A percentile compares a stretch with the other conserved stretches of the same genome.
Evolutionary conservation across 805 yeast species (phyloP).

Genomic region (Cyberlindnera bimundalis): DNA sequence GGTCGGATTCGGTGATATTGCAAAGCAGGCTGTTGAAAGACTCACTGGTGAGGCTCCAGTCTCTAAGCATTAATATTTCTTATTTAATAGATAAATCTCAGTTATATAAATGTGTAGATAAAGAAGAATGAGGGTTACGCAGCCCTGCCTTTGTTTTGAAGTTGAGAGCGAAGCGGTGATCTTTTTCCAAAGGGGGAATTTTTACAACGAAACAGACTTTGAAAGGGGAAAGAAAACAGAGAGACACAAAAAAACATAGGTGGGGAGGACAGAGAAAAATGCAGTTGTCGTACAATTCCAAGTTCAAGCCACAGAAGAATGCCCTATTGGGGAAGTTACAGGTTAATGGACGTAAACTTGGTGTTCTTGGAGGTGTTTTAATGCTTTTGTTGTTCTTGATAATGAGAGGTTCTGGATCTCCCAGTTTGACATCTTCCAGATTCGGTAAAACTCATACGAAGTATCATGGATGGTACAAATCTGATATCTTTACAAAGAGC

Average conservation of each 20-base stretch:
- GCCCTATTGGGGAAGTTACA: slow-evolving; percentile 9
- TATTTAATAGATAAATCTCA: too few species aligned
- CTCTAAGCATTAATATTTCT: slow-evolving; percentile 13
- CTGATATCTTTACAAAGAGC: slow-evolving; percentile 47
- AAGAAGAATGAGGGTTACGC: background rate
- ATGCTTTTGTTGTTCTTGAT: slow-evolving; percentile 10
- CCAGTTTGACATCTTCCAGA: slow-evolving; percentile 7
- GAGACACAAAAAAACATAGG: too few species aligned
- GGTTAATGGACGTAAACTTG: slow-evolving; percentile 17
- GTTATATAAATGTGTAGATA: too few species aligned
- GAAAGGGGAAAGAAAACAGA: too few species aligned
- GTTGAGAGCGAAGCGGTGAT: too few species aligned
- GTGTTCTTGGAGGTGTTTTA: slow-evolving; percentile 4
- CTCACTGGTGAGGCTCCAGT: slow-evolving; percentile 58
- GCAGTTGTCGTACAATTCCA: slow-evolving; percentile 28
- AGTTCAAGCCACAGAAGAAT: slow-evolving; percentile 27
- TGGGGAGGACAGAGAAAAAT: slow-evolving; percentile 8
- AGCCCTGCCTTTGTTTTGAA: background rate
- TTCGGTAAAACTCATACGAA: slow-evolving; percentile 24
- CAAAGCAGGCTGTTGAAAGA: slow-evolving; percentile 63
- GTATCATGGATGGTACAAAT: slow-evolving; percentile 41
- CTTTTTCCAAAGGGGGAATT: background rate
- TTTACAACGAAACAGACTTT: background rate
- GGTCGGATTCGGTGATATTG: slow-evolving; percentile 97
- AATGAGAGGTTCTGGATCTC: slow-evolving; percentile 1